Conservation (phyloP, 805 yeast genomes). For the Spencermartinsiella europaea region DNA sequence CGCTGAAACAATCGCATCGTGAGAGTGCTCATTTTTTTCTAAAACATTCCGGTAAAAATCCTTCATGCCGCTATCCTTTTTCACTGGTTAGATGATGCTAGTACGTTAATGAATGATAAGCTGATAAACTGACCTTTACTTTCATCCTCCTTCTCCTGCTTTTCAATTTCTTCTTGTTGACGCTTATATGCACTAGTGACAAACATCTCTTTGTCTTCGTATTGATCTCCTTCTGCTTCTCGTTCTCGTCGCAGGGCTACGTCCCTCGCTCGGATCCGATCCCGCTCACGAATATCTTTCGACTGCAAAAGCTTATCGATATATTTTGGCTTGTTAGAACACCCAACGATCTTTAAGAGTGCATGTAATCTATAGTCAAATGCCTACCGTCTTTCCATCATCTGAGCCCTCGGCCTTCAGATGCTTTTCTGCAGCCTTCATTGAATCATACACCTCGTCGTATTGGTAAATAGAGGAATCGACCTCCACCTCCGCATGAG, state of each 20-base stretch:
- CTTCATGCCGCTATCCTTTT: constrained; percentile 12
- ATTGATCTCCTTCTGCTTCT: constrained; percentile 37
- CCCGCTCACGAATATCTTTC: constrained; percentile 42
- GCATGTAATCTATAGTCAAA: not conserved
- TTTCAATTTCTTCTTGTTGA: constrained; percentile 32
- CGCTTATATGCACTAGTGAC: constrained; percentile 45
- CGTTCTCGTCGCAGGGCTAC: constrained; percentile 36
- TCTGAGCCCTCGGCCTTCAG: not conserved
- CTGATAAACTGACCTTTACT: constrained; percentile 18
- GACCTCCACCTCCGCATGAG: not conserved
- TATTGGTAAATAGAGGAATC: constrained; percentile 33
- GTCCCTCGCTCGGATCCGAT: constrained; percentile 38
- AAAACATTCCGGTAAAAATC: constrained; percentile 20
- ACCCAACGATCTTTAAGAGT: not conserved
- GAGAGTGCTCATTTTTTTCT: constrained; percentile 19
- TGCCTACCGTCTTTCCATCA: not conserved
- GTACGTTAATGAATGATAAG: no score
- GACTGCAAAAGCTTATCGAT: constrained; percentile 42
- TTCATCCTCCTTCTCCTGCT: constrained; percentile 18
- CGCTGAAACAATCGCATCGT: constrained; percentile 16
- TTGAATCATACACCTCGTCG: constrained; percentile 45
- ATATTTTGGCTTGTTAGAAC: constrained; percentile 30
- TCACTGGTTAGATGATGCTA: no score
- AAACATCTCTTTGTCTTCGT: constrained; percentile 40
- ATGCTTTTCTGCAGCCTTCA: constrained; percentile 29